phyloP scores from a whole-genome alignment of 140 eudicot species.

The Senecio squalidus region DNA sequence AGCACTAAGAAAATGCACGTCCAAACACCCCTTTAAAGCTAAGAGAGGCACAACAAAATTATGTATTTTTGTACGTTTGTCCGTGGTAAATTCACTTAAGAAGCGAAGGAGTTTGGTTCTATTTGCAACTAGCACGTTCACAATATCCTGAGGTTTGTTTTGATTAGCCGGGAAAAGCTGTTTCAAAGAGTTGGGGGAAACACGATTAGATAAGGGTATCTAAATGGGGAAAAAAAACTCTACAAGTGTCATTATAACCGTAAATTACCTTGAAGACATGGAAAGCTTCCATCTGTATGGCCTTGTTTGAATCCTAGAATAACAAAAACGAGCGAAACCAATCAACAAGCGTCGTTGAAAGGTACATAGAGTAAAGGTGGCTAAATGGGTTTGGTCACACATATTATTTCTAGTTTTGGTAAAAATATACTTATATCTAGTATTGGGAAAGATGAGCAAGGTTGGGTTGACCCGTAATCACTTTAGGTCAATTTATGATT shows the following conservation, averaged over 20 bases:
- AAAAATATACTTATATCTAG: too few relatives aligned
- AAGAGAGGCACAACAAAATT: not conserved
- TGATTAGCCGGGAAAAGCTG: conserved; percentile 87
- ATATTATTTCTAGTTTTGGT: too few relatives aligned
- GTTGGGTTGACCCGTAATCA: too few relatives aligned
- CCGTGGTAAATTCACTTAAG: conserved; percentile 43
- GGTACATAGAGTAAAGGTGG: too few relatives aligned
- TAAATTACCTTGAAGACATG: conserved; percentile 75
- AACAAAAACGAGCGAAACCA: too few relatives aligned
- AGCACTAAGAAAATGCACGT: not conserved
- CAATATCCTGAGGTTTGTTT: conserved; percentile 70
- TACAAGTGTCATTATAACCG: not conserved
- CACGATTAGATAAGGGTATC: not conserved
- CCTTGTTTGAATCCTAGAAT: conserved; percentile 84
- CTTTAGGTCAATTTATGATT: too few relatives aligned
- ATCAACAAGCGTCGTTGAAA: too few relatives aligned
- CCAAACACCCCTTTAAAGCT: conserved; percentile 1
- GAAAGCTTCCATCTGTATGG: conserved; percentile 72
- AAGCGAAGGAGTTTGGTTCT: conserved; percentile 75
- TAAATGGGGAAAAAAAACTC: not conserved
- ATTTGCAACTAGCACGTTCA: conserved; percentile 56
- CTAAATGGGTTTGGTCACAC: too few relatives aligned
- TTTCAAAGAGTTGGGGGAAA: not conserved
- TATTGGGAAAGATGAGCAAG: too few relatives aligned
- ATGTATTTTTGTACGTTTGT: conserved; percentile 31